Evolutionary conservation across 208 protist genomes (phyloP).

Genomic region (Crithidia sp.): DNA sequence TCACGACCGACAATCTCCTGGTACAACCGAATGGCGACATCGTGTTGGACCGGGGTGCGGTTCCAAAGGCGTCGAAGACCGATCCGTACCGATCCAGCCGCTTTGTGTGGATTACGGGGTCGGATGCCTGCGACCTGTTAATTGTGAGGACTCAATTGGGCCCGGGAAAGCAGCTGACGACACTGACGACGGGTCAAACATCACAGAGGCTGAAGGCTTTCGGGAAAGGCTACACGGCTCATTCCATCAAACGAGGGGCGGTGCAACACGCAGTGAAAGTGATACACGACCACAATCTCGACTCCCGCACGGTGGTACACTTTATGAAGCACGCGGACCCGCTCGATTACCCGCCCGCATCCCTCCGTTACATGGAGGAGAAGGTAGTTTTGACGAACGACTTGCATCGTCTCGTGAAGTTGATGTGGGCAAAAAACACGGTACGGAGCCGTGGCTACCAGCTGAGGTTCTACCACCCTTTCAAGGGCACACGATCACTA

Average conservation of each 20-base stretch:
- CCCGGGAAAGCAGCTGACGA: background rate
- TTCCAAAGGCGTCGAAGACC: background rate
- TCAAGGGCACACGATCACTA: background rate
- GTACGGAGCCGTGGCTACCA: background rate
- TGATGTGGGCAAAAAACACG: background rate
- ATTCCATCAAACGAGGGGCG: background rate
- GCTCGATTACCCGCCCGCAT: background rate
- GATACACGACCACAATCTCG: background rate
- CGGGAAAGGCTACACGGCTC: background rate
- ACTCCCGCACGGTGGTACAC: background rate
- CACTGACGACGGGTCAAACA: background rate
- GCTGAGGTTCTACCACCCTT: slow-evolving; percentile 1
- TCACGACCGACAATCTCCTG: background rate
- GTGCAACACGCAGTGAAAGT: background rate
- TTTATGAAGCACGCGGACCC: slow-evolving; percentile 7
- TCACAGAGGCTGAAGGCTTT: background rate
- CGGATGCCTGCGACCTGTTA: background rate
- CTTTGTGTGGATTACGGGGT: slow-evolving; percentile 7
- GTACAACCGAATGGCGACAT: background rate
- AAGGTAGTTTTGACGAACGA: slow-evolving; percentile 5
- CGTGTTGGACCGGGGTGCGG: background rate
- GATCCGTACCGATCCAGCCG: slow-evolving; percentile 4
- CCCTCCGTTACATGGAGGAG: background rate
- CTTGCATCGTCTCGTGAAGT: background rate
- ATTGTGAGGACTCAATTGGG: background rate